Evolutionary conservation across 257 asterid genomes (phyloP), one percentile per base, ranked within the genome.

Genomic region (Euphrasia confusa): DNA sequence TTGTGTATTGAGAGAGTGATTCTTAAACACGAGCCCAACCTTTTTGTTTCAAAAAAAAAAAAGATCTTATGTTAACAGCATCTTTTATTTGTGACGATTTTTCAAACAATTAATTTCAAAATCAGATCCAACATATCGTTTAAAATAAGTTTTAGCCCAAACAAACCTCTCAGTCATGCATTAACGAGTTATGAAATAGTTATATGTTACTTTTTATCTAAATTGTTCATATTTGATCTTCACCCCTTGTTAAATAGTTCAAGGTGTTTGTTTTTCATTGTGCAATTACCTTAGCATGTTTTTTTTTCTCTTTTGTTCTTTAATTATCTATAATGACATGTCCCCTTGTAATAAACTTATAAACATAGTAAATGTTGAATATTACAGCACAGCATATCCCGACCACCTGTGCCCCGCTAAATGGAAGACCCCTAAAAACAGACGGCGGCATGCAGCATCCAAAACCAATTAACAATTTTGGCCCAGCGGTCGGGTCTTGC

Each of bases 301-400:
- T 21, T 21, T 21, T 21, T 21, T 21, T 21, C 1, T 0, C 24
- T 39, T 39, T 39, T 39, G 5, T 39, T 39, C 0, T 39, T 39
- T 6, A 42, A 2, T 10, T 9, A 9, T 44, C 4, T 11, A 44
- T 44, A 44, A 44, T 44, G 14, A 4, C 17, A 13, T 45, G 52
- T 45, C 7, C 8, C 52, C 18, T 45, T 45, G n/a, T n/a, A 45
- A 45, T 45, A 45, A 45, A 45, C 52, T n/a, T 13, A 45, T 45
- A 45, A 45, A 45, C 52, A 45, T 45, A 45, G 52, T 13, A 45
- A 45, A 45, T 45, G 17, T 14, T 13, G 18, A 64, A 66, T 68
- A 35, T 58, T 64, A 45, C 87, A 88, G 93, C 75, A 72, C 86
- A 82, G 70, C 86, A 74, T 75, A 73, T 72, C 77, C 68, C 84